phyloP scores from a whole-genome alignment of 2,329 filamentous ascomycete species.

The Chaetomium strumarium region DNA sequence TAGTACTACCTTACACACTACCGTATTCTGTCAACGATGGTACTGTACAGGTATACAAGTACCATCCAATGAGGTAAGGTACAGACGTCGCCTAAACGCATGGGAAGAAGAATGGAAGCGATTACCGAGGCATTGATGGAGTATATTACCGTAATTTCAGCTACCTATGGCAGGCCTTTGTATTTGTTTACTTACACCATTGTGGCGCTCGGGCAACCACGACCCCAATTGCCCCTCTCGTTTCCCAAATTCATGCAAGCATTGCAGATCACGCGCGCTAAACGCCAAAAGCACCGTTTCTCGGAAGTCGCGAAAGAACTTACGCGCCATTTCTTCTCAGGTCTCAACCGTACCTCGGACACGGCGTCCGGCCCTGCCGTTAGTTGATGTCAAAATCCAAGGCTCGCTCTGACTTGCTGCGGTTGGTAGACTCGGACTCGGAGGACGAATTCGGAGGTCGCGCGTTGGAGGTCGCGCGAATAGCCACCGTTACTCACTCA shows the following conservation, averaged over 20 bases:
- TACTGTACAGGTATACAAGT: no score
- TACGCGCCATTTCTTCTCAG: not conserved
- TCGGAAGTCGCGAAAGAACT: not conserved
- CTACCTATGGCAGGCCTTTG: no score
- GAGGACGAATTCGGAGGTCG: constrained; percentile 38
- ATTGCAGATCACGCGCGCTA: not conserved
- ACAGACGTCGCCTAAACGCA: no score
- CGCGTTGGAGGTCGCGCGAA: constrained; percentile 2
- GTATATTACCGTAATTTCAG: no score
- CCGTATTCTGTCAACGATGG: no score
- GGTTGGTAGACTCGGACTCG: constrained; percentile 39
- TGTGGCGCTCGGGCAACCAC: constrained; percentile 6
- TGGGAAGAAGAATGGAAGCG: no score
- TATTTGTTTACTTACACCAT: constrained; percentile 5
- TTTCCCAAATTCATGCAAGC: not conserved
- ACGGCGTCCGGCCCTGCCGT: not conserved
- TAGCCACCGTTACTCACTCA: constrained; percentile 6
- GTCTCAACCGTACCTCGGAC: not conserved
- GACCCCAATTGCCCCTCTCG: not conserved
- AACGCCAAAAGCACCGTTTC: no score
- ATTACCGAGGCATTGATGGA: no score
- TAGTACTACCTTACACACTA: no score
- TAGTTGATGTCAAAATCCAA: constrained; percentile 28
- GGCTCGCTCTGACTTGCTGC: constrained; percentile 31
- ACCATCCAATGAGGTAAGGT: no score